Evolutionary conservation across 345 rosid genomes (phyloP), one percentile per base, ranked within the genome.

Genomic region (Viola odorata): DNA sequence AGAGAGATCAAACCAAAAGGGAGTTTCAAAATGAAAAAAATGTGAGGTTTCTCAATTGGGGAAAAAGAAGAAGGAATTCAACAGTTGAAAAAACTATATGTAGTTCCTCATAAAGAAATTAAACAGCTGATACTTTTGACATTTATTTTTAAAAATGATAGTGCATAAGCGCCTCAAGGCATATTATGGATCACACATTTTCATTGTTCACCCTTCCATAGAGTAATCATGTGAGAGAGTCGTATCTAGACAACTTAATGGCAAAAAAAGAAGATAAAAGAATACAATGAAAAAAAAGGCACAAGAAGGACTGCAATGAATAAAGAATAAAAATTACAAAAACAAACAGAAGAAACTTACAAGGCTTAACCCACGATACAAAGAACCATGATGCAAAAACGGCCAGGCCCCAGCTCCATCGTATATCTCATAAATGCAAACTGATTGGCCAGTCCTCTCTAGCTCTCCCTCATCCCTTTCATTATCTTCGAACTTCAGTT

Each of bases 401-500:
- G 91, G 84, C 99, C 94, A 95, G 5, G 95, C 91, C 71, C 99
- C 99, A 72, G 87, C 69, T 65, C 95, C 97, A 62, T 78, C 57
- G 17, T 88, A 95, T 64, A 95, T 84, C 83, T 95, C 97, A 69
- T 95, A 95, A 58, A 95, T 88, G 74, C 96, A 86, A 65, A 95
- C 82, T 14, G 88, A 84, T 73, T 95, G 96, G 52, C 99, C 99
- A 13, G 92, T 95, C 78, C 99, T 80, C 71, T 91, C 99, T 49
- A 95, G 87, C 76, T 95, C 99, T 64, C 97, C 99, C 79, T 95
- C 97, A 73, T 91, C 99, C 74, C 96, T 85, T 73, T 95, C 99
- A 60, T 95, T 88, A 63, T 71, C 80, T 76, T 95, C 97, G 72
- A 86, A 88, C 65, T 75, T 95, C 7, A 95, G 78, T 75, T 88